Conservation (phyloP, 75 land plant species). For the Cunninghamia lanceolata region DNA sequence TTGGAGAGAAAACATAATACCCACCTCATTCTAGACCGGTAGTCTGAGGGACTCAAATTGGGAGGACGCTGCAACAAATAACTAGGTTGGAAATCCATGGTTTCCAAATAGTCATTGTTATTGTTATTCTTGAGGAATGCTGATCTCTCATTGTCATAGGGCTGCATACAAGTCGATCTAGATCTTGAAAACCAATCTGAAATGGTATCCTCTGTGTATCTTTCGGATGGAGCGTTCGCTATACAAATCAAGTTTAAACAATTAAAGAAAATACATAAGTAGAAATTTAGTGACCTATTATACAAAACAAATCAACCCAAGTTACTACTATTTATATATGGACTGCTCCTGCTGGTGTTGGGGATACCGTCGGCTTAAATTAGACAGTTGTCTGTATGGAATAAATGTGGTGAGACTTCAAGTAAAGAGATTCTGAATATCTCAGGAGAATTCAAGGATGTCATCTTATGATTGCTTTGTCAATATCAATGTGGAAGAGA, state of each 20-base stretch:
- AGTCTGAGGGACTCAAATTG: background rate
- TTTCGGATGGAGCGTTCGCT: background rate
- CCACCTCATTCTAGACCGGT: conserved; percentile 3
- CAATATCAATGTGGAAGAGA: no score
- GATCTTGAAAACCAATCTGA: background rate
- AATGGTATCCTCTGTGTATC: conserved; percentile 4
- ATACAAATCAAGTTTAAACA: background rate
- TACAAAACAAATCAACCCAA: background rate
- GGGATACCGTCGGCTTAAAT: background rate
- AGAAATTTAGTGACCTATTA: background rate
- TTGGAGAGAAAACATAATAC: background rate
- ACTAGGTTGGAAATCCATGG: background rate
- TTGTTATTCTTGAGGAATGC: background rate
- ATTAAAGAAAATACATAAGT: background rate
- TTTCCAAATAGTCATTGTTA: background rate
- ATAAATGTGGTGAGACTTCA: background rate
- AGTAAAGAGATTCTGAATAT: background rate
- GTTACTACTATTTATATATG: background rate
- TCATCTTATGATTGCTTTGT: background rate
- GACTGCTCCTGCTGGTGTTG: background rate
- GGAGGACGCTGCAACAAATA: background rate
- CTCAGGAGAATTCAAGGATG: background rate
- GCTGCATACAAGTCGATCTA: background rate
- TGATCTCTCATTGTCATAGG: background rate
- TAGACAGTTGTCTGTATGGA: background rate